Conservation (phyloP, 2,329 filamentous ascomycete species). For the Graphium sp. region DNA sequence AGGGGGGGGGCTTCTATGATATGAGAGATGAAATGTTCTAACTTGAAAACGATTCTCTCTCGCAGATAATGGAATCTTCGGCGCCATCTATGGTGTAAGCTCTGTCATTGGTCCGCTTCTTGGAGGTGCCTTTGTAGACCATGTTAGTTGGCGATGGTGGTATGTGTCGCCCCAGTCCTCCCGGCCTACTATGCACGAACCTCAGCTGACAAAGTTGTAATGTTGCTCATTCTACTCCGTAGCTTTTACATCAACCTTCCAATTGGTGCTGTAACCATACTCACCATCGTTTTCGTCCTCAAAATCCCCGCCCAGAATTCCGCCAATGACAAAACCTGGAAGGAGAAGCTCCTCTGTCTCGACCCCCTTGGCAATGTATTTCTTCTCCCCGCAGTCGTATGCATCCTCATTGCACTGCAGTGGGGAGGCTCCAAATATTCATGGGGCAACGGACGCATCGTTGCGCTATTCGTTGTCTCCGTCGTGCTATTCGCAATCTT, state of each 20-base stretch:
- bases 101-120: slow-evolving; percentile 12
- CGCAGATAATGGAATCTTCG: slow-evolving; percentile 20
- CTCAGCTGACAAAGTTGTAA: not conserved
- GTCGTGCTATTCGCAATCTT: slow-evolving; percentile 22
- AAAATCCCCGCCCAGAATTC: slow-evolving; percentile 4
- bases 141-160: slow-evolving; percentile 12
- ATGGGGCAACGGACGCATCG: slow-evolving; percentile 24
- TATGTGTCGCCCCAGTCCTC: no score
- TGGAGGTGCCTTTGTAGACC: slow-evolving; percentile 12
- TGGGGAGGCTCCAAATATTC: slow-evolving; percentile 22
- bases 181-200: not conserved
- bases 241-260: slow-evolving; percentile 17
- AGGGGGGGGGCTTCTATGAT: no score
- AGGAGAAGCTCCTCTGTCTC: slow-evolving; percentile 3
- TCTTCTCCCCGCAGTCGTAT: slow-evolving; percentile 16
- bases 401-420: slow-evolving; percentile 28
- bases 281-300: slow-evolving; percentile 11
- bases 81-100: slow-evolving; percentile 17
- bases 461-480: slow-evolving; percentile 23
- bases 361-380: slow-evolving; percentile 5
- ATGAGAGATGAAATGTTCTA: no score
- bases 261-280: slow-evolving; percentile 10
- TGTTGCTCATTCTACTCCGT: not conserved
- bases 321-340: not conserved
- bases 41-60: no score